These are phyloP conservation scores for Aleurites moluccanus DNA, from an alignment of 441 rosid species.

Conservation along the genomic window DNA sequence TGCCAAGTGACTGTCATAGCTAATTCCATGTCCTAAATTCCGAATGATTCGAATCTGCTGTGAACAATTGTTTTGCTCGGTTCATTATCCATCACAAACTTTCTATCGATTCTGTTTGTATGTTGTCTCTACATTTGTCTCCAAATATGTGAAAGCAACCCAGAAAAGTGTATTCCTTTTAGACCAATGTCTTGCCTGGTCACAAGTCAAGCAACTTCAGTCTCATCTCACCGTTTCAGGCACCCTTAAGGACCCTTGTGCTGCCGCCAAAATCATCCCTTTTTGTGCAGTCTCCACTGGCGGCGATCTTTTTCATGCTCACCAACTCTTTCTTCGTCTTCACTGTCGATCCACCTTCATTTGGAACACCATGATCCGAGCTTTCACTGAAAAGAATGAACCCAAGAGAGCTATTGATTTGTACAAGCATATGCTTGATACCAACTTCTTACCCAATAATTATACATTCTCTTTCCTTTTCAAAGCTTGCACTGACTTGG, in stretches of 20 bases:
- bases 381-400: conserved; percentile 31
- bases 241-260: conserved; percentile 45
- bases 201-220: conserved; percentile 50
- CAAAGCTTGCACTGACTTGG: conserved; percentile 36
- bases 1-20: too few species aligned
- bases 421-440: conserved; percentile 35
- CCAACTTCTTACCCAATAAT: conserved; percentile 40
- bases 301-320: conserved; percentile 33
- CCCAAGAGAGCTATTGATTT: conserved; percentile 31
- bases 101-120: too few species aligned
- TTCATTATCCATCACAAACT: too few species aligned
- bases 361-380: conserved; percentile 52
- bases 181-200: conserved; percentile 27
- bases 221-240: conserved; percentile 45
- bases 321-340: conserved; percentile 36
- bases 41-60: too few species aligned
- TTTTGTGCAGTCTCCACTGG: conserved; percentile 29
- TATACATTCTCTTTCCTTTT: conserved; percentile 53
- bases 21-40: too few species aligned
- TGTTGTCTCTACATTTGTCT: too few species aligned
- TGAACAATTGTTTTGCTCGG: too few species aligned
- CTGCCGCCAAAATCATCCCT: conserved; percentile 43
- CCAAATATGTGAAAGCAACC: too few species aligned
- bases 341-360: conserved; percentile 42
- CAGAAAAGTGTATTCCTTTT: too few species aligned